Conservation (phyloP, 1,284 basidiomycete genomes). For the Sanghuangporus sanghuang region DNA sequence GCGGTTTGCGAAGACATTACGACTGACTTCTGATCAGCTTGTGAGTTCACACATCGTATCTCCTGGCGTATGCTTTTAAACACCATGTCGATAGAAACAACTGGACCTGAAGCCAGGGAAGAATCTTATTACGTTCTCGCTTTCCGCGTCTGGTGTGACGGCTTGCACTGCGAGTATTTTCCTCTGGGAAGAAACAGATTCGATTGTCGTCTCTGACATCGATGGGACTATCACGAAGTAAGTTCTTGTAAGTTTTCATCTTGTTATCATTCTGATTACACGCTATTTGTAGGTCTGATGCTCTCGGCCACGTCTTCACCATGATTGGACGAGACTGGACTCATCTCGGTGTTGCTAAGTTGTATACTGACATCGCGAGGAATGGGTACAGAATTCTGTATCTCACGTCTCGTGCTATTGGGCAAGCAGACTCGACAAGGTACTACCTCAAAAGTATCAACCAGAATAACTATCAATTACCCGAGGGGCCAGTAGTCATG, state of each 20-base stretch:
- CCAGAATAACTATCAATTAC: conserved; percentile 93
- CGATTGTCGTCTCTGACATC: conserved; percentile 94
- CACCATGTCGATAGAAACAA: conserved; percentile 54
- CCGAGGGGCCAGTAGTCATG: conserved; percentile 99
- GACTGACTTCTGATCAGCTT: conserved; percentile 81
- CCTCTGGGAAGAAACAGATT: conserved; percentile 89
- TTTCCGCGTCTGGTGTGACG: conserved; percentile 84
- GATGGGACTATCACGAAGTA: conserved; percentile 99
- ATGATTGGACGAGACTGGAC: conserved; percentile 99
- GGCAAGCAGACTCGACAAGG: conserved; percentile 95
- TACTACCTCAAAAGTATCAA: conserved; percentile 95
- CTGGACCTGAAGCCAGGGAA: conserved; percentile 85
- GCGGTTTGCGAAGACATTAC: conserved; percentile 89
- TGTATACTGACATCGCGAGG: conserved; percentile 93
- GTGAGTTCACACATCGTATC: conserved; percentile 32
- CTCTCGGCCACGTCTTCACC: conserved; percentile 94
- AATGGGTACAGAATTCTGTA: conserved; percentile 99
- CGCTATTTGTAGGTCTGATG: conserved; percentile 72
- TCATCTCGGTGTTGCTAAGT: conserved; percentile 94
- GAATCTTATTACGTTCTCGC: conserved; percentile 92
- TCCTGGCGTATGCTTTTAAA: not conserved
- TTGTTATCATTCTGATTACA: conserved; percentile 5
- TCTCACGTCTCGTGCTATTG: conserved; percentile 95
- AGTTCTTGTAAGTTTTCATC: conserved; percentile 22
- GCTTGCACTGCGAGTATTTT: conserved; percentile 94